Evolutionary conservation across 2,329 filamentous ascomycete genomes (phyloP).

Genomic region (Ophiocordyceps sinensis): DNA sequence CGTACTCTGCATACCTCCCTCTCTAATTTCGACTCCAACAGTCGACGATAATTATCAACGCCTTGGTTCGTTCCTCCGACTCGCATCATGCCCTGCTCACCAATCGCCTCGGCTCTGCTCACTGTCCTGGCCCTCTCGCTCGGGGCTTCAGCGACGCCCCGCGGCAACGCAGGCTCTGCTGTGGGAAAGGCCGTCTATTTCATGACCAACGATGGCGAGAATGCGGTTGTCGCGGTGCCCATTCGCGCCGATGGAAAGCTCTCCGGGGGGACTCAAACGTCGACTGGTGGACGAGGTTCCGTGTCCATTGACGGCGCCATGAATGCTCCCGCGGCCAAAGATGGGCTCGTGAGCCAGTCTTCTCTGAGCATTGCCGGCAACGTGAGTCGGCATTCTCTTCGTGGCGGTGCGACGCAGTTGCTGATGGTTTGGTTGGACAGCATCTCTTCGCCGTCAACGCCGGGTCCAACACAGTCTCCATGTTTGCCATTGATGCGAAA

Average conservation of each 20-base stretch:
- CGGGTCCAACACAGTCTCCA: slow-evolving; percentile 35
- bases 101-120: not conserved
- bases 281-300: slow-evolving; percentile 32
- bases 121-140: not conserved
- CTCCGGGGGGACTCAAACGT: slow-evolving; percentile 22
- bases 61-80: not conserved
- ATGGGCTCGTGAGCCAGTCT: slow-evolving; percentile 37
- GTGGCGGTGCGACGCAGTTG: not conserved
- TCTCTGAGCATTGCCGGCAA: slow-evolving; percentile 32
- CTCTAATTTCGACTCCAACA: not conserved
- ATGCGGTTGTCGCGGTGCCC: slow-evolving; percentile 34
- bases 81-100: not conserved
- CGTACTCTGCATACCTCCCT: not conserved
- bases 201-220: slow-evolving; percentile 35
- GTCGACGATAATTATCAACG: not conserved
- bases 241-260: slow-evolving; percentile 32
- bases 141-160: not conserved
- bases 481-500: slow-evolving; percentile 27
- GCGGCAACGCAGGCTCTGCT: not conserved
- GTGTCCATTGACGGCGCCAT: slow-evolving; percentile 21
- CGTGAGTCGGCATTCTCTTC: slow-evolving; percentile 21
- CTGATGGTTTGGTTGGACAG: slow-evolving; percentile 14
- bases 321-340: slow-evolving; percentile 26
- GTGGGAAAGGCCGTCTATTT: slow-evolving; percentile 36
- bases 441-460: slow-evolving; percentile 37